Evolutionary conservation across 176 grass and related monocot genomes (phyloP).

Genomic region (Triticum turgidum): DNA sequence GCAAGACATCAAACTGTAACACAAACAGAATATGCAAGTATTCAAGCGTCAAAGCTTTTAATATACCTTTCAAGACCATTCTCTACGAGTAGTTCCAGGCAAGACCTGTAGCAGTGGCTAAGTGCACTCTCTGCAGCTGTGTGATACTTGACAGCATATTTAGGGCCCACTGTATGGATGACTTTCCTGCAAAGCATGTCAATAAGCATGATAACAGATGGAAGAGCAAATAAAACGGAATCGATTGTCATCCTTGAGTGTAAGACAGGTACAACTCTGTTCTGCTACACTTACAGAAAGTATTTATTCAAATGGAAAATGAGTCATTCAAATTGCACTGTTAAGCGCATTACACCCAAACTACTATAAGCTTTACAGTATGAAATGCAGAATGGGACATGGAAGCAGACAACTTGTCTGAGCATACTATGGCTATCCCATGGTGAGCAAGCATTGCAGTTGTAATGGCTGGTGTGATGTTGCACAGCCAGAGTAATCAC

Average conservation of each 20-base stretch:
- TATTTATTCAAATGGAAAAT: background rate
- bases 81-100: constrained; percentile 92
- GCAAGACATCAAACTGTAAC: background rate
- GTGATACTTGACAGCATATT: constrained; percentile 99
- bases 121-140: constrained; percentile 97
- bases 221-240: background rate
- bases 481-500: background rate
- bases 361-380: background rate
- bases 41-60: background rate
- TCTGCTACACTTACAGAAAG: background rate
- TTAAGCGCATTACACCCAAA: constrained; percentile 7
- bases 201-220: background rate
- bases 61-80: constrained; percentile 84
- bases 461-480: background rate
- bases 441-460: background rate
- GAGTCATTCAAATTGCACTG: background rate
- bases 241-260: background rate
- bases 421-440: background rate
- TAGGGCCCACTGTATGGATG: constrained; percentile 93
- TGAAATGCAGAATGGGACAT: background rate
- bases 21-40: background rate
- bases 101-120: constrained; percentile 95
- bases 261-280: background rate
- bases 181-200: constrained; percentile 66
- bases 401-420: background rate